Evolutionary conservation across 441 rosid genomes (phyloP), one percentile per base, ranked within the genome.

Genomic region (Croton laevigatus): DNA sequence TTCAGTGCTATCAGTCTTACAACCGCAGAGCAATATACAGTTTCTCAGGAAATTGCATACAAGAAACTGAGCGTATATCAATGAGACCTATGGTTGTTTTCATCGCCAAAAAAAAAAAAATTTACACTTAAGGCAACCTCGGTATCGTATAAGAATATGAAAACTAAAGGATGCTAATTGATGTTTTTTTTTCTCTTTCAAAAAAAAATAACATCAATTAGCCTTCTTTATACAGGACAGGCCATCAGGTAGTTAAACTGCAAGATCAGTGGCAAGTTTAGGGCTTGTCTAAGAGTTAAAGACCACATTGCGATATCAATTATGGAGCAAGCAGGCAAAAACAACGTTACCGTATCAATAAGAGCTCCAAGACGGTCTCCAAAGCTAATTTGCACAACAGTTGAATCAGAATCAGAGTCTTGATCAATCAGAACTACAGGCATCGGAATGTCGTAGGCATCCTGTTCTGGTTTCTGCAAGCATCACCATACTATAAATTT

Each of bases 321-420:
- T 14, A 53, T 16, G 5, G 59, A 55, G 23, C 7, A 11, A 61
- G 71, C 49, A 62, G 5, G 40, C 58, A 45, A 76, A 62, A 37
- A 75, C 52, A 36, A 71, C 69, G 75, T 79, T 71, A 91, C 97
- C 16, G 98, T 94, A 81, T 94, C 97, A 86, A 91, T 82, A 36
- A 94, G 91, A 70, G 97, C 97, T 70, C 98, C 98, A 67, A 94
- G 87, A 70, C 97, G 97, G 83, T 94, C 95, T 71, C 98, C 98
- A 74, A 91, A 90, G 82, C 97, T 90, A 75, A 94, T 84, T 72
- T 94, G 90, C 34, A 94, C 97, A 71, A 86, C 78, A 4, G 97
- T 91, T 62, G 97, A 88, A 63, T 87, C 88, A 67, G 92, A 81
- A 86, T 89, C 90, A 32, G 97, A 86, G 81, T 94, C 97, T 79